Percentiles rank a stretch among this genome's conserved stretches.
Conservation (phyloP, 2,329 filamentous ascomycete species). For the Colletotrichum sp. region DNA sequence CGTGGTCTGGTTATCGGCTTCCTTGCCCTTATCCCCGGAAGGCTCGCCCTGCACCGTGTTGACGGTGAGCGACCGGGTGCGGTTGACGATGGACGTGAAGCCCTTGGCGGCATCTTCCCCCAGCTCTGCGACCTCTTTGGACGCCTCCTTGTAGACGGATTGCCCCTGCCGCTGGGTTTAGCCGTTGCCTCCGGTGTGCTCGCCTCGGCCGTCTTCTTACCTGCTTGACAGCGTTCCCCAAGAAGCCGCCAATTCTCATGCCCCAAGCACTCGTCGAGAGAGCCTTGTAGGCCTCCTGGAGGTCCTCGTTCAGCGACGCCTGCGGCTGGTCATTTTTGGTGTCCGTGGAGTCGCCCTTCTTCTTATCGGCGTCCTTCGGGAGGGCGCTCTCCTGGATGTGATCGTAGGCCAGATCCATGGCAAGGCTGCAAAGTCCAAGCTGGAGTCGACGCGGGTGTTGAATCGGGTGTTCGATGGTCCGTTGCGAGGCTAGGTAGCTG, state of each 20-base stretch:
- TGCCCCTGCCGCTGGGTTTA: conserved; percentile 65
- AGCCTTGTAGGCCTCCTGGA: conserved; percentile 94
- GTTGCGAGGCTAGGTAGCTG: conserved; percentile 17
- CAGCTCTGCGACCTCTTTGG: conserved; percentile 81
- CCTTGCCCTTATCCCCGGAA: conserved; percentile 20
- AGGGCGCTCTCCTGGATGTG: conserved; percentile 88
- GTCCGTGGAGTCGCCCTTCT: conserved; percentile 37
- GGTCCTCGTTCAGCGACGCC: conserved; percentile 78
- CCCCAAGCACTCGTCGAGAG: conserved; percentile 94
- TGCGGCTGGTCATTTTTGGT: conserved; percentile 46
- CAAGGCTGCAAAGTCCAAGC: not conserved
- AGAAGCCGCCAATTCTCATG: conserved; percentile 83
- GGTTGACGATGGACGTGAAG: conserved; percentile 73
- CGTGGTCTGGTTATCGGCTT: conserved; percentile 42
- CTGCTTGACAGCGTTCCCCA: conserved; percentile 93
- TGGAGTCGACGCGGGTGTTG: not conserved
- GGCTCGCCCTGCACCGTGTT: conserved; percentile 42
- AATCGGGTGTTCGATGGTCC: conserved; percentile 1
- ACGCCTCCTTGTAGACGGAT: conserved; percentile 81
- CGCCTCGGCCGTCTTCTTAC: conserved; percentile 45
- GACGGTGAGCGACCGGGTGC: conserved; percentile 76
- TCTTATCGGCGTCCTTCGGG: conserved; percentile 60
- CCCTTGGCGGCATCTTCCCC: conserved; percentile 84
- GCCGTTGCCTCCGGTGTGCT: not conserved
- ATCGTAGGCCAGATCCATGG: conserved; percentile 97